phyloP scores from a whole-genome alignment of 768 basidiomycete genomes.

The Tricholoma sp. region DNA sequence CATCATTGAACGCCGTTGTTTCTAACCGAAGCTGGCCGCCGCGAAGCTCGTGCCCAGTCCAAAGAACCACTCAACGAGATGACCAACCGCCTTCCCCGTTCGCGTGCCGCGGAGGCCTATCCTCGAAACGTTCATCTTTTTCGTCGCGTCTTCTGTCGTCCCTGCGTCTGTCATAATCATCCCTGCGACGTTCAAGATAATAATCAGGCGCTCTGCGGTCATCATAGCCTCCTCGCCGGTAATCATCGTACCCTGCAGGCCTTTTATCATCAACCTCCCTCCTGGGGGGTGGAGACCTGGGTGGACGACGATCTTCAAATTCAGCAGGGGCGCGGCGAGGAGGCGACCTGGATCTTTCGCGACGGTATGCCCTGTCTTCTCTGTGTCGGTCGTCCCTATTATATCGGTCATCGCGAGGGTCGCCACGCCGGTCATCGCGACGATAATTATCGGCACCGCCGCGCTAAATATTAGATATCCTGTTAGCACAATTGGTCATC shows the following conservation, averaged over 20 bases:
- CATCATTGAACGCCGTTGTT: conserved; percentile 35
- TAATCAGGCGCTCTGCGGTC: conserved; percentile 79
- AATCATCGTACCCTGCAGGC: conserved; percentile 91
- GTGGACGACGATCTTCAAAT: conserved; percentile 62
- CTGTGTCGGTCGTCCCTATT: conserved; percentile 57
- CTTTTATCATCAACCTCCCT: conserved; percentile 82
- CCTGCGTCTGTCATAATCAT: conserved; percentile 62
- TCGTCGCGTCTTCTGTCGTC: conserved; percentile 80
- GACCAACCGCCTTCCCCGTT: conserved; percentile 76
- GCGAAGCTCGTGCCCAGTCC: conserved; percentile 14
- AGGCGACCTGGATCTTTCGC: conserved; percentile 83
- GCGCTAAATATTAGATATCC: conserved; percentile 42
- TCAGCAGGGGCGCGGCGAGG: conserved; percentile 54
- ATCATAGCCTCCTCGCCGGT: conserved; percentile 80
- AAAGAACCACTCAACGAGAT: conserved; percentile 48
- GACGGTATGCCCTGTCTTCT: conserved; percentile 52
- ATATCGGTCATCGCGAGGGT: conserved; percentile 51
- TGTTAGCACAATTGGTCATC: conserved; percentile 5
- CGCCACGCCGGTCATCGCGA: conserved; percentile 67
- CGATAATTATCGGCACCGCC: conserved; percentile 69
- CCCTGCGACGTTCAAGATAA: conserved; percentile 86
- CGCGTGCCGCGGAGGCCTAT: conserved; percentile 64
- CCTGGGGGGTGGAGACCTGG: conserved; percentile 76
- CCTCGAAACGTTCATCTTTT: conserved; percentile 78
- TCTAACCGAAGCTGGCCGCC: conserved; percentile 30